Evolutionary conservation across 805 yeast genomes (phyloP).

Genomic region (Cyberlindnera amylophila): DNA sequence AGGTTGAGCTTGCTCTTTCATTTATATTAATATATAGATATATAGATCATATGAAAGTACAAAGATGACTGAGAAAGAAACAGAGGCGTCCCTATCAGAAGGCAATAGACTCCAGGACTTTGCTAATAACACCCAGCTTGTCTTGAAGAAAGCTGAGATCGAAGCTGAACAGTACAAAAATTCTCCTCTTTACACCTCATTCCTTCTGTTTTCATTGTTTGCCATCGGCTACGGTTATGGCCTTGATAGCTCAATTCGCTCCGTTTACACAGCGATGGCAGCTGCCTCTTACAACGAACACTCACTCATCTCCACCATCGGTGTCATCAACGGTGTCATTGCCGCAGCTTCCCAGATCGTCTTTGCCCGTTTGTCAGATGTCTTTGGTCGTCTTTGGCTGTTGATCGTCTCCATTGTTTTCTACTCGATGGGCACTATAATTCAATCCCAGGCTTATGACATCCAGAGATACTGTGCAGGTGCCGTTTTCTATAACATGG

Average conservation of each 20-base stretch:
- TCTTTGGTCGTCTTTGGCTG: conserved; percentile 61
- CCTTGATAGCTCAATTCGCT: conserved; percentile 48
- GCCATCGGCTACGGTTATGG: conserved; percentile 52
- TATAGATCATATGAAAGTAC: too few species aligned
- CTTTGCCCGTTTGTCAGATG: conserved; percentile 60
- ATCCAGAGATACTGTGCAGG: conserved; percentile 63
- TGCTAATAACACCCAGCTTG: conserved; percentile 2
- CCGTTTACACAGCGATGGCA: conserved; percentile 50
- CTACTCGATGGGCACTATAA: conserved; percentile 59
- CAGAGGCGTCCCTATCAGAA: too few species aligned
- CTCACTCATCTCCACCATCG: conserved; percentile 55
- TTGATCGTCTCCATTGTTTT: conserved; percentile 46
- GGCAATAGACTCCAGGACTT: too few species aligned
- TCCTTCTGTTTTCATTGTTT: conserved; percentile 43
- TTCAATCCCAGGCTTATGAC: conserved; percentile 56
- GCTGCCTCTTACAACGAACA: conserved; percentile 50
- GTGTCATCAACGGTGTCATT: conserved; percentile 53
- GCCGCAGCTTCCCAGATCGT: conserved; percentile 66
- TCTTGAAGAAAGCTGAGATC: conserved; percentile 1
- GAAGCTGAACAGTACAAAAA: conserved; percentile 40
- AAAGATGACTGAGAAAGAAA: too few species aligned
- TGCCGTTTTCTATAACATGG: conserved; percentile 47
- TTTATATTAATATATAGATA: too few species aligned
- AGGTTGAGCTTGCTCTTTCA: too few species aligned
- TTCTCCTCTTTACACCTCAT: conserved; percentile 30